Evolutionary conservation across 2,329 filamentous ascomycete species (phyloP).

Genomic region (Cercospora sp.): DNA sequence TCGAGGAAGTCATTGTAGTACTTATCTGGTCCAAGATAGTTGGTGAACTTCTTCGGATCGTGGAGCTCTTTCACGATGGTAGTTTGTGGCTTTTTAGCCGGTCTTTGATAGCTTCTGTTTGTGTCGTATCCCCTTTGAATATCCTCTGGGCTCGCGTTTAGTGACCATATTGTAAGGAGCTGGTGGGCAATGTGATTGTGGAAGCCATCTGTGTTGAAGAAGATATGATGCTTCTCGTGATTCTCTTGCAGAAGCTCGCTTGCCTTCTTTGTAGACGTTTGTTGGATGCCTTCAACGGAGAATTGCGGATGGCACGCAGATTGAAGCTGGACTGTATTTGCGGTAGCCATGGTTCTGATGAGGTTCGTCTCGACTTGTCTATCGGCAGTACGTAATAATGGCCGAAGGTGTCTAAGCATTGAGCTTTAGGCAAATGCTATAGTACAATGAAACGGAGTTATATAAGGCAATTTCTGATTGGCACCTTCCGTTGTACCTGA

Average conservation of each 20-base stretch:
- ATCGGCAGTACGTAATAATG: neutral
- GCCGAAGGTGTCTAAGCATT: slow-evolving; percentile 2
- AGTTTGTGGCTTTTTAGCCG: slow-evolving; percentile 43
- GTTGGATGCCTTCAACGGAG: slow-evolving; percentile 48
- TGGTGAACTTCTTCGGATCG: slow-evolving; percentile 57
- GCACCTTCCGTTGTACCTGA: slow-evolving; percentile 1
- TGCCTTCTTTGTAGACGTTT: slow-evolving; percentile 61
- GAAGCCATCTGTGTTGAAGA: slow-evolving; percentile 72
- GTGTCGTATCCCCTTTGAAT: slow-evolving; percentile 65
- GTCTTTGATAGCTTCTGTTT: slow-evolving; percentile 68
- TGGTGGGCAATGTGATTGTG: slow-evolving; percentile 84
- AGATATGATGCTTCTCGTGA: slow-evolving; percentile 73
- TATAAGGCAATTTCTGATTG: neutral
- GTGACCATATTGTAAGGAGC: slow-evolving; percentile 72
- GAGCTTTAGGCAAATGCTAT: neutral
- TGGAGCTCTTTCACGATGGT: slow-evolving; percentile 57
- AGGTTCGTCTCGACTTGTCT: neutral
- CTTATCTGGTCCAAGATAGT: slow-evolving; percentile 61
- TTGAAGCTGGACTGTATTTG: slow-evolving; percentile 49
- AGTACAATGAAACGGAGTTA: neutral
- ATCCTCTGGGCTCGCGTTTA: slow-evolving; percentile 62
- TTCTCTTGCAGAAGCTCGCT: slow-evolving; percentile 75
- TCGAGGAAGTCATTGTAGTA: slow-evolving; percentile 72
- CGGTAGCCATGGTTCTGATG: slow-evolving; percentile 50
- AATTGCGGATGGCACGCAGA: slow-evolving; percentile 49